A percentile compares a stretch with the other conserved stretches of the same genome.
Conservation (phyloP, 208 protist genomes). For the Angomonas deanei region DNA sequence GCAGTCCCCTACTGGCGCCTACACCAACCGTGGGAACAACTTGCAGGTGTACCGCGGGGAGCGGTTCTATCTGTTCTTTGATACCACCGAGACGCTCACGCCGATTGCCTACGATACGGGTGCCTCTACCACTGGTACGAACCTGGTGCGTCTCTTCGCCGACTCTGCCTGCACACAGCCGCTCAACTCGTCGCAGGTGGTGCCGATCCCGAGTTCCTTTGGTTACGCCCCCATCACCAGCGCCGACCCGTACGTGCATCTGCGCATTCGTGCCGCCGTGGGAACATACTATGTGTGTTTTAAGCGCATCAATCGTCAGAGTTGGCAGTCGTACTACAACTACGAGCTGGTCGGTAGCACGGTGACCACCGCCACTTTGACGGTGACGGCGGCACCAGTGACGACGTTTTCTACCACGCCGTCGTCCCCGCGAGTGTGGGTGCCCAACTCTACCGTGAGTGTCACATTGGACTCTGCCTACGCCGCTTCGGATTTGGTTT, state of each 20-base stretch:
- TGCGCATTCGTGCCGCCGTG: constrained; percentile 52
- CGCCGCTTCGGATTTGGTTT: constrained; percentile 19
- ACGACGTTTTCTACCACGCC: constrained; percentile 44
- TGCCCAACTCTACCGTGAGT: constrained; percentile 44
- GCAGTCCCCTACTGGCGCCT: constrained; percentile 70
- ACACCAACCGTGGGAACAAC: constrained; percentile 34
- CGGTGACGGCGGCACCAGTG: constrained; percentile 45
- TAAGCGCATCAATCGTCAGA: constrained; percentile 37
- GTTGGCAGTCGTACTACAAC: constrained; percentile 66
- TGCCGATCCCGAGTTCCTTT: constrained; percentile 54
- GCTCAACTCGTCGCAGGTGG: constrained; percentile 25
- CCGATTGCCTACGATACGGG: constrained; percentile 29
- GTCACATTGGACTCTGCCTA: constrained; percentile 19
- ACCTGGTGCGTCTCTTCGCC: constrained; percentile 57
- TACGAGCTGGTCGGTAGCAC: constrained; percentile 64
- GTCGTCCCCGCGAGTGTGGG: constrained; percentile 43
- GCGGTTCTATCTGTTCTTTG: constrained; percentile 80
- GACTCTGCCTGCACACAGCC: constrained; percentile 23
- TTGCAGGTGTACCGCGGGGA: constrained; percentile 54
- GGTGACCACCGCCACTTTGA: constrained; percentile 20
- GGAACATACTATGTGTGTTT: constrained; percentile 77
- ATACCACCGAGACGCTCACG: constrained; percentile 54
- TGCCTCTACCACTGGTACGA: constrained; percentile 7
- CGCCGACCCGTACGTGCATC: constrained; percentile 54
- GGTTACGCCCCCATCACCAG: constrained; percentile 45